Conservation (phyloP, 2,329 filamentous ascomycete species). For the Cytospora paraplurivora region DNA sequence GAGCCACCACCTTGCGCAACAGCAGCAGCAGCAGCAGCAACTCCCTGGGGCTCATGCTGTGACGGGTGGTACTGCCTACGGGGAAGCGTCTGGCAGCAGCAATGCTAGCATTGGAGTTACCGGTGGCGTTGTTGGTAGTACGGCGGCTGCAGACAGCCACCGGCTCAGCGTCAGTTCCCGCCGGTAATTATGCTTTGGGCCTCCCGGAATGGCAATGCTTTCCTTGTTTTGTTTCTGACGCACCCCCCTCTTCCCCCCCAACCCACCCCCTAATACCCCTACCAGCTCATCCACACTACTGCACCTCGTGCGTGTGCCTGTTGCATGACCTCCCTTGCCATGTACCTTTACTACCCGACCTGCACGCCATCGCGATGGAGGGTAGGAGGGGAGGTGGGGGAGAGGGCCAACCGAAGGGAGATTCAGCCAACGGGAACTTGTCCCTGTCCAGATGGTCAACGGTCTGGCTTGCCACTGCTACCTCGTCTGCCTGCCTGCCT, state of each 20-base stretch:
- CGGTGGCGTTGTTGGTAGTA: constrained; percentile 20
- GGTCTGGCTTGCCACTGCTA: background rate
- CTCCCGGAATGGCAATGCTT: background rate
- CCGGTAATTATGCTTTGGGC: constrained; percentile 11
- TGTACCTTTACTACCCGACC: constrained; percentile 10
- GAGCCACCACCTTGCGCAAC: constrained; percentile 20
- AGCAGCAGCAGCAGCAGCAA: constrained; percentile 5
- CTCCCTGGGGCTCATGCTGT: constrained; percentile 14
- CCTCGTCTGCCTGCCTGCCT: background rate
- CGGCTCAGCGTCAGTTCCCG: constrained; percentile 20
- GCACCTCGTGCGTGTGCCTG: constrained; percentile 7
- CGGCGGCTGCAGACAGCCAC: constrained; percentile 24
- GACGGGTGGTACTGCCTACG: constrained; percentile 25
- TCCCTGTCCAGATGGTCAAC: background rate
- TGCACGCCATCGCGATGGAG: constrained; percentile 9
- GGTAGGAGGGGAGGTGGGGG: background rate
- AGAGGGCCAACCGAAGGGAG: background rate
- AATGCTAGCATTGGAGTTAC: constrained; percentile 19
- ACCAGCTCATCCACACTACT: constrained; percentile 1
- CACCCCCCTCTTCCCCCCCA: background rate
- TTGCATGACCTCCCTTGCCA: background rate
- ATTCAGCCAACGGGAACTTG: background rate
- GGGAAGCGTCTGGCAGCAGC: constrained; percentile 22
- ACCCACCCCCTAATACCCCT: background rate
- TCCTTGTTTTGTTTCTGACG: constrained; percentile 2